A percentile compares a stretch with the other conserved stretches of the same genome.
These are phyloP conservation scores for Petunia hybrid DNA, from an alignment of 305 asterid genomes.

Conservation along the genomic window DNA sequence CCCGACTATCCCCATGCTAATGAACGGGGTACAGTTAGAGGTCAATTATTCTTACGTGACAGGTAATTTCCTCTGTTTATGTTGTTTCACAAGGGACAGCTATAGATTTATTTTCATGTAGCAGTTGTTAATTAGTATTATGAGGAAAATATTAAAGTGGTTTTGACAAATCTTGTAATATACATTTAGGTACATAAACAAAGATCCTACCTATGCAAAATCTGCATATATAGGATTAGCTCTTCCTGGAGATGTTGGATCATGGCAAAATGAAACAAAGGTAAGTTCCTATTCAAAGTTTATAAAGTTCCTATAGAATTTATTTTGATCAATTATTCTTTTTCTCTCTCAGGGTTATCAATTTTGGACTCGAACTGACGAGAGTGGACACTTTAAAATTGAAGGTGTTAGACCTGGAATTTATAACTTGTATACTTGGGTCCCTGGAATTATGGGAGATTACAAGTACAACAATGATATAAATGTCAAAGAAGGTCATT, in stretches of 20 bases:
- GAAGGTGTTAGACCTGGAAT: slow-evolving; percentile 30
- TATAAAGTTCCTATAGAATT: background rate
- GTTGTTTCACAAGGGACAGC: background rate
- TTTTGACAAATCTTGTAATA: background rate
- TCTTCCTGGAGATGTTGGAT: slow-evolving; percentile 65
- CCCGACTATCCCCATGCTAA: slow-evolving; percentile 45
- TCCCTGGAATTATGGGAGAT: slow-evolving; percentile 40
- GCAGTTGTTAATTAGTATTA: background rate
- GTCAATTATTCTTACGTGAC: slow-evolving; percentile 59
- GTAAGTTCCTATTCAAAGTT: slow-evolving; percentile 36
- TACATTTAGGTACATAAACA: slow-evolving; percentile 40
- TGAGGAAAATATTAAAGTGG: background rate
- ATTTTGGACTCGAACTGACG: slow-evolving; percentile 36
- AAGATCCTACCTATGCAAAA: slow-evolving; percentile 44
- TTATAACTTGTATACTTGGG: slow-evolving; percentile 40
- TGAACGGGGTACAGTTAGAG: slow-evolving; percentile 51
- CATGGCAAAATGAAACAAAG: slow-evolving; percentile 69
- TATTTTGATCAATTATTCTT: background rate
- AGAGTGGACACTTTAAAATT: slow-evolving; percentile 34
- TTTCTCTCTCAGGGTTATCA: slow-evolving; percentile 38
- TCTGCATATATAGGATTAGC: slow-evolving; percentile 69
- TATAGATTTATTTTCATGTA: background rate
- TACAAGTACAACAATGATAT: slow-evolving; percentile 29
- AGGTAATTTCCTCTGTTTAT: slow-evolving; percentile 25
- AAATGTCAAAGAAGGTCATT: slow-evolving; percentile 35